A percentile compares a stretch with the other conserved stretches of the same genome.
These are phyloP conservation scores for Lithohypha guttulata DNA, from an alignment of 2,329 filamentous ascomycete genomes.

Conservation along the genomic window DNA sequence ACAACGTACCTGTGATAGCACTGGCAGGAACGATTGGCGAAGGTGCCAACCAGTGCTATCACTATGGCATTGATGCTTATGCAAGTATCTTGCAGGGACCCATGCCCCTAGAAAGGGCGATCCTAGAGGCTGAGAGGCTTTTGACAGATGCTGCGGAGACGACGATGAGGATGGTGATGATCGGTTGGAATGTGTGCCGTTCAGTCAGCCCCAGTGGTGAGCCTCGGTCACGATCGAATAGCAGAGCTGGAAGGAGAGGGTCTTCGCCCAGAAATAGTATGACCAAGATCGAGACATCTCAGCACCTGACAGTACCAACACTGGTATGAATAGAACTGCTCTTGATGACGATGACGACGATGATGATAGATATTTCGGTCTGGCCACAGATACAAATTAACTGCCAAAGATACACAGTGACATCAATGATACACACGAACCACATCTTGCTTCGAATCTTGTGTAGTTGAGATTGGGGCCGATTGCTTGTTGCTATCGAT, in stretches of 20 bases:
- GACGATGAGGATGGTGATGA: slow-evolving; percentile 25
- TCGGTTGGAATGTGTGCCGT: slow-evolving; percentile 14
- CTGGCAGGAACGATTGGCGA: slow-evolving; percentile 33
- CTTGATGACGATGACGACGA: not conserved
- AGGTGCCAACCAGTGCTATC: slow-evolving; percentile 27
- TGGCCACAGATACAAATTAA: not conserved
- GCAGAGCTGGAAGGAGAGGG: not conserved
- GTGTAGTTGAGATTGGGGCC: too few species aligned
- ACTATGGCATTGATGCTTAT: slow-evolving; percentile 27
- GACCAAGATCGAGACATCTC: not conserved
- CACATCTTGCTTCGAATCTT: too few species aligned
- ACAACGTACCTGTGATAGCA: slow-evolving; percentile 38
- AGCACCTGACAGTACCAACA: not conserved
- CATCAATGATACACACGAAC: too few species aligned
- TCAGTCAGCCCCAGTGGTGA: not conserved
- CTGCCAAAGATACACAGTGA: too few species aligned
- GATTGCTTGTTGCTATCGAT: too few species aligned
- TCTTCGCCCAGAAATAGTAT: not conserved
- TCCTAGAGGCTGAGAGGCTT: slow-evolving; percentile 22
- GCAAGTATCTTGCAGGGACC: slow-evolving; percentile 25
- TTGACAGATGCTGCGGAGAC: slow-evolving; percentile 24
- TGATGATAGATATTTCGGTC: not conserved
- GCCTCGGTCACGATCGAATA: slow-evolving; percentile 1
- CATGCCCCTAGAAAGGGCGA: slow-evolving; percentile 23
- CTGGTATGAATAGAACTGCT: not conserved